Evolutionary conservation across 148 eudicot species (phyloP), one percentile per base, ranked within the genome.

Genomic region (Rhododendron williamsianum): DNA sequence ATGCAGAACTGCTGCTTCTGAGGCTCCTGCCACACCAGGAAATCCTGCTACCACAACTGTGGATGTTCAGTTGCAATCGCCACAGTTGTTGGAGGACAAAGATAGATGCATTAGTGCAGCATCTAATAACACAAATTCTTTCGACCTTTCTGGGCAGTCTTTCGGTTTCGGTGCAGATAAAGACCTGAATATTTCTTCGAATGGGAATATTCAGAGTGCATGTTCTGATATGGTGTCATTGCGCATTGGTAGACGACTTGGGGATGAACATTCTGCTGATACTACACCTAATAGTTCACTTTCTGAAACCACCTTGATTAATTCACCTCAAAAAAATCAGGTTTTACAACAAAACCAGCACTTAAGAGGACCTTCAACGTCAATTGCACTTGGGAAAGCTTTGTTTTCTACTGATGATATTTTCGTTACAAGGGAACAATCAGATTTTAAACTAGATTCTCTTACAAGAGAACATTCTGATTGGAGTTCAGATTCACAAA

Each of bases 201-300:
- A 90, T 71, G 92, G 82, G 76, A 87, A 87, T 56, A 43, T 78
- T 65, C 84, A 92, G 82, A 86, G 87, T 65, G 77, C 86, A 18
- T 87, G 89, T 82, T 86, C 91, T 88, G 91, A 86, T 78, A 85
- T 90, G 82, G 86, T 89, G 16, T 87, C 92, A 27, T 45, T 93
- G 65, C 81, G 77, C 81, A 65, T 89, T 80, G 91, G 86, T 80
- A 87, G 85, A 73, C 86, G 81, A 80, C 27, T 76, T 23, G 83
- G 87, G 58, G 86, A 19, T 81, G 91, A 89, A 51, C 76, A 65
- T 87, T 86, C 91, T 63, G 79, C 86, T 80, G 87, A 25, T 76
- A 23, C 76, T 35, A 81, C 83, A 81, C 86, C 56, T 30, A 85
- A 85, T 87, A 86, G 87, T 48, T 90, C 87, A 83, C 82, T 86